Conservation (phyloP, 1,284 basidiomycete species). For the Uromyces viciae-fabae region DNA sequence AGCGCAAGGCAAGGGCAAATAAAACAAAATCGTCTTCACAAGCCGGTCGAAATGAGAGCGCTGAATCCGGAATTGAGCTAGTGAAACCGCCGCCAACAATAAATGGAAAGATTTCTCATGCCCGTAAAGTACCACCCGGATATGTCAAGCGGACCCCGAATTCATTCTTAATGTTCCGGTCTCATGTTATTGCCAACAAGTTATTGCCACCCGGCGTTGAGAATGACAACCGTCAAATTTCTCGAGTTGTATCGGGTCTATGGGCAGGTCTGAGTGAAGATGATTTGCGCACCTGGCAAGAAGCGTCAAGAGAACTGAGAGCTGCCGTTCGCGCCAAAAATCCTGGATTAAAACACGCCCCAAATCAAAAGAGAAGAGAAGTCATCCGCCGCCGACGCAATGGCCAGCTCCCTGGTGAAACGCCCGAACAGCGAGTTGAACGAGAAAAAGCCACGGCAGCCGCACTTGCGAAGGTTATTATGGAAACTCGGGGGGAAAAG, state of each 20-base stretch:
- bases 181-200: conserved; percentile 74
- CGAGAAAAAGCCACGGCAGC: conserved; percentile 36
- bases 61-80: conserved; percentile 12
- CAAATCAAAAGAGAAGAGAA: conserved; percentile 37
- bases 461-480: conserved; percentile 34
- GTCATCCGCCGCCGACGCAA: conserved; percentile 20
- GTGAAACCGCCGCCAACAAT: conserved; percentile 45
- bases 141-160: conserved; percentile 89
- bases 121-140: conserved; percentile 57
- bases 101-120: conserved; percentile 42
- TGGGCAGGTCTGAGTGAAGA: conserved; percentile 42
- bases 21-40: conserved; percentile 2
- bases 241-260: conserved; percentile 36
- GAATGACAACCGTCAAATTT: conserved; percentile 68
- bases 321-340: conserved; percentile 29
- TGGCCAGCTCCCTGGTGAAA: conserved; percentile 45
- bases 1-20: conserved; percentile 2
- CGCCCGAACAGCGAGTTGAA: conserved; percentile 36
- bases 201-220: conserved; percentile 75
- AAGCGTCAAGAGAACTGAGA: conserved; percentile 38
- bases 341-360: conserved; percentile 32
- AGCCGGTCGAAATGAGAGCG: neutral
- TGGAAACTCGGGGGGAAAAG: conserved; percentile 29
- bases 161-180: conserved; percentile 90
- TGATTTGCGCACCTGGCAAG: conserved; percentile 30